Conservation (phyloP, 2,329 filamentous ascomycete genomes). For the Fusarium pseudoanthophilum region DNA sequence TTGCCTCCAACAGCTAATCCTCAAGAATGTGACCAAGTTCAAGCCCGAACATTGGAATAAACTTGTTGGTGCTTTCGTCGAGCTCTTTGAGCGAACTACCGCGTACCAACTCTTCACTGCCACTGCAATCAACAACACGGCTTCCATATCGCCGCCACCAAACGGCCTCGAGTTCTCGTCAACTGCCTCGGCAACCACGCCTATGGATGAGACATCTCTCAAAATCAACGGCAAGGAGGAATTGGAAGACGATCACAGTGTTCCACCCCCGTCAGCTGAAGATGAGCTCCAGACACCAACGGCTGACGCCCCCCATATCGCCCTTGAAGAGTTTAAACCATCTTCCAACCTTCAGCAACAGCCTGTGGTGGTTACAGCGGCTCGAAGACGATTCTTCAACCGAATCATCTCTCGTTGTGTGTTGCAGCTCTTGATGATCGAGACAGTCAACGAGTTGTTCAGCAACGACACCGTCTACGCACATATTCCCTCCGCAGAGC, state of each 20-base stretch:
- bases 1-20: slow-evolving; percentile 93
- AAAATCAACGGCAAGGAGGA: slow-evolving; percentile 68
- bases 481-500: slow-evolving; percentile 88
- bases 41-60: slow-evolving; percentile 88
- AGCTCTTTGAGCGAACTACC: slow-evolving; percentile 93
- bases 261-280: slow-evolving; percentile 46
- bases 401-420: slow-evolving; percentile 99
- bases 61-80: slow-evolving; percentile 94
- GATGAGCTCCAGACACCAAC: slow-evolving; percentile 51
- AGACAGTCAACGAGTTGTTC: slow-evolving; percentile 98
- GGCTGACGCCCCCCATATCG: slow-evolving; percentile 52
- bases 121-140: slow-evolving; percentile 65
- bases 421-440: slow-evolving; percentile 97
- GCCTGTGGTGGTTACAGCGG: slow-evolving; percentile 90
- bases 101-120: slow-evolving; percentile 96
- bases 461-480: slow-evolving; percentile 95
- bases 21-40: slow-evolving; percentile 97
- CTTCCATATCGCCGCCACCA: slow-evolving; percentile 61
- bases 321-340: slow-evolving; percentile 89
- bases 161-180: slow-evolving; percentile 64
- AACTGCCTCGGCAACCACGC: slow-evolving; percentile 52
- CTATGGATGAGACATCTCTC: slow-evolving; percentile 65
- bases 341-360: slow-evolving; percentile 82
- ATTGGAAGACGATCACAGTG: slow-evolving; percentile 51
- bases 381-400: slow-evolving; percentile 95